Base-by-base conservation (phyloP, 2,329 filamentous ascomycete species). In the Thelonectria discophora region DNA sequence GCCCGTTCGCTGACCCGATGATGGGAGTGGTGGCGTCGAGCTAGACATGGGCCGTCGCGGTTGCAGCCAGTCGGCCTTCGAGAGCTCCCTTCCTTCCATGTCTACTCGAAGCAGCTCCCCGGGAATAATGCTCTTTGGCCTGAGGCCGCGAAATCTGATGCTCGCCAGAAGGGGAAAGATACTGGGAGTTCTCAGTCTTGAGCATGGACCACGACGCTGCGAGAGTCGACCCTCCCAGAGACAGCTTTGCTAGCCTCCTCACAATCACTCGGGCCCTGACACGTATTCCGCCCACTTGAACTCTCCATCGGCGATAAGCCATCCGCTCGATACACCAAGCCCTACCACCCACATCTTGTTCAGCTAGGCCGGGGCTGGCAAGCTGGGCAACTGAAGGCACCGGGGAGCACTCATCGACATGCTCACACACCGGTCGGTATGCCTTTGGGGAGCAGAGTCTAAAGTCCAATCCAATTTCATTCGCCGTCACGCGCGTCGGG, bases 21-120 rank as follows among this genome's bases (percentile, higher is more conserved):
- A 72, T 72, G 69, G 70, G 70, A 69, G 69, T 72, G 70, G 69
- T 72, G 70, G 69, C 69, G 68, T 57, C 43, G 39, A 49, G 46
- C 65, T 65, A 68, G 60, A 64, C 69, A 72, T 66, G 68, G 69
- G 53, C 47, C 54, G 34, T 62, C 54, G 55, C 54, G 63, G 49
- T 58, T 40, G 51, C 64, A 70, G 49, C 69, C 68, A 72, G 67
- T 72, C 49, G 54, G 62, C 50, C 60, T 59, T 55, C 51, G 52
- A 62, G 49, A 24, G 21, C 48, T 43, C 21, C 21, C 21, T 30
- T 8, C 27, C 63, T 61, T 66, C 66, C 70, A 37, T 52, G 43
- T 57, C 50, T 51, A 49, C 45, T 37, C 34, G 32, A 58, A 63
- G 55, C 64, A 60, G 52, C 62, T 46, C 46, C 66, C 49, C 69